phyloP scores from a whole-genome alignment of 2,329 filamentous ascomycete species.

The Pezicula rhizophila region DNA sequence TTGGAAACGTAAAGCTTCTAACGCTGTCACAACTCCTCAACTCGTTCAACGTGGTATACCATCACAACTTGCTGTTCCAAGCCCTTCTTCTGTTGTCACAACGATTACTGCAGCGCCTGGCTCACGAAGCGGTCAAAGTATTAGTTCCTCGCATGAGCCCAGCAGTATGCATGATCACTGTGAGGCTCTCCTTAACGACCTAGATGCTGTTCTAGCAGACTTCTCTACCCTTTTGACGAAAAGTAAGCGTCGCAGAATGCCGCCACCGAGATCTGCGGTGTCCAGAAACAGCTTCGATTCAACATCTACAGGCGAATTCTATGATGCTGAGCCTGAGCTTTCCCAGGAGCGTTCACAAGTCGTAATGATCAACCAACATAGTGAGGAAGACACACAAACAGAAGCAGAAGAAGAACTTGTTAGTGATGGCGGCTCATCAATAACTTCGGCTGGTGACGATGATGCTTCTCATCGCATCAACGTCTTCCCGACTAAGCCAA shows the following conservation, averaged over 20 bases:
- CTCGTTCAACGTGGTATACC: conserved; percentile 18
- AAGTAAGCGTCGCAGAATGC: conserved; percentile 70
- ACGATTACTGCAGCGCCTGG: conserved; percentile 15
- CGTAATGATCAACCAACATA: conserved; percentile 67
- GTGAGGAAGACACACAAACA: conserved; percentile 58
- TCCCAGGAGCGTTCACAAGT: conserved; percentile 56
- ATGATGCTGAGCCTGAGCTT: conserved; percentile 70
- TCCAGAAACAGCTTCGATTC: conserved; percentile 69
- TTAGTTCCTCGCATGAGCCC: conserved; percentile 41
- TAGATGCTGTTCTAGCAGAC: conserved; percentile 77
- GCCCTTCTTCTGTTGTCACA: conserved; percentile 14
- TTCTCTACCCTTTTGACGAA: conserved; percentile 72
- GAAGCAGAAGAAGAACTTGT: conserved; percentile 46
- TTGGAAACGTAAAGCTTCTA: conserved; percentile 84
- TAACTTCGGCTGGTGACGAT: conserved; percentile 54
- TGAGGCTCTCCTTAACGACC: conserved; percentile 72
- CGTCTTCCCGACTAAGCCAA: conserved; percentile 72
- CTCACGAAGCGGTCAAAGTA: conserved; percentile 9
- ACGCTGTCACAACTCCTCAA: conserved; percentile 24
- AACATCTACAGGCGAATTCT: conserved; percentile 80
- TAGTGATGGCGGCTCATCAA: conserved; percentile 45
- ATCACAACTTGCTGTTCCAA: conserved; percentile 23
- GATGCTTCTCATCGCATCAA: conserved; percentile 36
- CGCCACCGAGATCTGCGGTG: conserved; percentile 43
- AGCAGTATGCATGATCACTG: conserved; percentile 75